A percentile compares a stretch with the other conserved stretches of the same genome.
Evolutionary conservation across 2,329 filamentous ascomycete genomes (phyloP).

Genomic region (Penicillium sp.): DNA sequence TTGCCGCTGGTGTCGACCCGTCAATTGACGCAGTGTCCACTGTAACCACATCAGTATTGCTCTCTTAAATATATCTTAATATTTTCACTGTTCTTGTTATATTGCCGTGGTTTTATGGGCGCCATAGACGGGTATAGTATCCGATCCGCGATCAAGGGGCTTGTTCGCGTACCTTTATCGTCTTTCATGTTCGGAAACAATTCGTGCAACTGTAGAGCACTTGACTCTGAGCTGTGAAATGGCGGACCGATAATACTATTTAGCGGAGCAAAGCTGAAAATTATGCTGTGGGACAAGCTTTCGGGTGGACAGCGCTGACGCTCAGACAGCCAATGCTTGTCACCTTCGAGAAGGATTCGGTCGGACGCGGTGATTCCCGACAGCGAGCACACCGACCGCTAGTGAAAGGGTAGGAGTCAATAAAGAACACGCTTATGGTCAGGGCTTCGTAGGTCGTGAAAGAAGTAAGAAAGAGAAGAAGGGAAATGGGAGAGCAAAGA

Average conservation of each 20-base stretch:
- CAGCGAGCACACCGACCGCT: background rate
- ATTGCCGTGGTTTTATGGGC: background rate
- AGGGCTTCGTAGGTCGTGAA: background rate
- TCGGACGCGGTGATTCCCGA: background rate
- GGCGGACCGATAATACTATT: background rate
- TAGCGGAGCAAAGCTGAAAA: background rate
- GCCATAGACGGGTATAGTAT: background rate
- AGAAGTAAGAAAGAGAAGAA: background rate
- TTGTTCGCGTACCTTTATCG: background rate
- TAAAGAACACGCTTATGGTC: background rate
- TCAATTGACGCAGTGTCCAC: conserved; percentile 20
- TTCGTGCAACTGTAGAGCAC: background rate
- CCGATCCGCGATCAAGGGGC: background rate
- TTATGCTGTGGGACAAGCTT: conserved; percentile 5
- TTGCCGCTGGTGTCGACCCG: conserved; percentile 23
- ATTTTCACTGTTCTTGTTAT: background rate
- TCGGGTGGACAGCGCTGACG: conserved; percentile 1
- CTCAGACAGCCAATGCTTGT: conserved; percentile 1
- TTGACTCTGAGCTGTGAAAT: background rate
- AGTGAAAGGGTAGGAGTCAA: background rate
- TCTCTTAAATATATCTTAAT: background rate
- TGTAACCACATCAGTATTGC: background rate
- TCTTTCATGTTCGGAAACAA: background rate
- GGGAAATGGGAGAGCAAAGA: background rate
- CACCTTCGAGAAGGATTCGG: background rate